These are phyloP conservation scores for Nothophaeocryptopus gaeumannii DNA, from an alignment of 2,329 filamentous ascomycete genomes.

Conservation along the genomic window DNA sequence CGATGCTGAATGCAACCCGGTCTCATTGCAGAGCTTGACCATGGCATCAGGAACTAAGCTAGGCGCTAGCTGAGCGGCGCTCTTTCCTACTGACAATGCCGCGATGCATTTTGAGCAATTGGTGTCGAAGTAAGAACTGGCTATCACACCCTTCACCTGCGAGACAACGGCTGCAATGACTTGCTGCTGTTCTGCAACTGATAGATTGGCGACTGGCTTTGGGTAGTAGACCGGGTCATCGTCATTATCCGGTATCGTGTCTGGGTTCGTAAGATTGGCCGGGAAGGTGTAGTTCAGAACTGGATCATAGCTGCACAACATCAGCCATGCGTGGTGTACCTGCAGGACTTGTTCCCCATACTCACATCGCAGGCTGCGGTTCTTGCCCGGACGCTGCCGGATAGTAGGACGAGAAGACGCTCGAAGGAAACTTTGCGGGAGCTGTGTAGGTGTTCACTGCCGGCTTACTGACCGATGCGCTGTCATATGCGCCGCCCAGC, in stretches of 20 bases:
- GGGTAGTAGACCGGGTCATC: constrained; percentile 54
- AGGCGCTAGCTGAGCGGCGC: constrained; percentile 51
- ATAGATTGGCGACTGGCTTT: constrained; percentile 46
- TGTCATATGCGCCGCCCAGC: constrained; percentile 13
- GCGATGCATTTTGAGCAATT: constrained; percentile 56
- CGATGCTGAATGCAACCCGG: constrained; percentile 46
- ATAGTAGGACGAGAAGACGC: constrained; percentile 52
- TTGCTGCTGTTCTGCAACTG: constrained; percentile 38
- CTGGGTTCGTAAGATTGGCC: constrained; percentile 54
- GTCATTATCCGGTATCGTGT: constrained; percentile 49
- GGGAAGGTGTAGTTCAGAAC: constrained; percentile 55
- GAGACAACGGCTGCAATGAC: constrained; percentile 45
- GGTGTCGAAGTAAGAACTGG: constrained; percentile 29
- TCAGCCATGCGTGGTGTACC: neutral
- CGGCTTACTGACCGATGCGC: constrained; percentile 2
- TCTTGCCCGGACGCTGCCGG: constrained; percentile 46
- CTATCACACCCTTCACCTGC: constrained; percentile 47
- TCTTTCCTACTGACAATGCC: constrained; percentile 51
- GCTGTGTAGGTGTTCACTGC: constrained; percentile 38
- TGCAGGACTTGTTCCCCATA: neutral
- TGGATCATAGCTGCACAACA: constrained; percentile 42
- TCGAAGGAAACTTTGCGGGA: constrained; percentile 50
- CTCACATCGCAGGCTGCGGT: constrained; percentile 51
- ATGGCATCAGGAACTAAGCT: constrained; percentile 50
- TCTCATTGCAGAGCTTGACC: constrained; percentile 51